phyloP scores from a whole-genome alignment of 441 rosid genomes.

The Iberis amara region DNA sequence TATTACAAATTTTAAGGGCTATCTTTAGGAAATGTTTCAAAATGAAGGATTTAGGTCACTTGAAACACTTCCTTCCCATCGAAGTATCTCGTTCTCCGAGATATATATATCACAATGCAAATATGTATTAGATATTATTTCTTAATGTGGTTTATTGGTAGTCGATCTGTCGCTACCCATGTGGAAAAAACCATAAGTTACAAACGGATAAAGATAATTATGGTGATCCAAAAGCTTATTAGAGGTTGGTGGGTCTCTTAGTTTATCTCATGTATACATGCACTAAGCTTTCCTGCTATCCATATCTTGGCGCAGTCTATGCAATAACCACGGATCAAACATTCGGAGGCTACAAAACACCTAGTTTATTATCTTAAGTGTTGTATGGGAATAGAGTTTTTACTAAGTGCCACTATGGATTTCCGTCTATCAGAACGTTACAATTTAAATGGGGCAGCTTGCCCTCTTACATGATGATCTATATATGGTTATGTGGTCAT shows the following conservation, averaged over 20 bases:
- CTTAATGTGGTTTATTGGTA: neutral
- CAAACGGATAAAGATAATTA: neutral
- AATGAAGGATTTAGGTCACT: neutral
- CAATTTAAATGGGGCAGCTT: too few species aligned
- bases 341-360: too few species aligned
- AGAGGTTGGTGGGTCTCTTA: neutral
- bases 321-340: too few species aligned
- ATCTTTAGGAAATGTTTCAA: neutral
- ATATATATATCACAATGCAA: too few species aligned
- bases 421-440: too few species aligned
- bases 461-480: too few species aligned
- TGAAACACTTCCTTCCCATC: too few species aligned
- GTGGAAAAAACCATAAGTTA: neutral
- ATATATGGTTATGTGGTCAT: too few species aligned
- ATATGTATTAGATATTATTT: neutral
- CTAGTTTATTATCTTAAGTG: too few species aligned
- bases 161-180: neutral
- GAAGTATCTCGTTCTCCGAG: neutral
- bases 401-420: too few species aligned
- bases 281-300: neutral
- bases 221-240: neutral
- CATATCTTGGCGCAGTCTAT: neutral
- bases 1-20: neutral
- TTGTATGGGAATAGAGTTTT: too few species aligned
- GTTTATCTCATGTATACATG: neutral